A percentile compares a stretch with the other conserved stretches of the same genome.
Evolutionary conservation across 176 grass and related monocot genomes (phyloP).

Genomic region (Oryza rufipogon): DNA sequence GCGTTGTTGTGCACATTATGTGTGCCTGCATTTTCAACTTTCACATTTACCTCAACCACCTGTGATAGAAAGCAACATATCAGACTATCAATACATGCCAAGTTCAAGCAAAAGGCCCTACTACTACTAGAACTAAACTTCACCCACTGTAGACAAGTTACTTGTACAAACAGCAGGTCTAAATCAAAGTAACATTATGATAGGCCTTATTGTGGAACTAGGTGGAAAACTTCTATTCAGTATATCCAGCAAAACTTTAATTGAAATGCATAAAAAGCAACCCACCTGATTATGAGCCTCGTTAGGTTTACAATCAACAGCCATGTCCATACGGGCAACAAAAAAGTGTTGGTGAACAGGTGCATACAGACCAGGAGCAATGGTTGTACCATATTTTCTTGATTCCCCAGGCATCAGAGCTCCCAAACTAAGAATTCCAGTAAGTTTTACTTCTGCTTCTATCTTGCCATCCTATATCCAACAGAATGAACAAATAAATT

Average conservation of each 20-base stretch:
- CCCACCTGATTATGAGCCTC: conserved; percentile 97
- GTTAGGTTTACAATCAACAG: conserved; percentile 92
- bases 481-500: conserved; percentile 30
- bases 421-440: conserved; percentile 98
- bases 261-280: neutral
- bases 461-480: conserved; percentile 91
- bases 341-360: conserved; percentile 99
- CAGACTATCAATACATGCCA: neutral
- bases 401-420: conserved; percentile 93
- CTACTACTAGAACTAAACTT: neutral
- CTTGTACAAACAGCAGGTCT: neutral
- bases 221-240: neutral
- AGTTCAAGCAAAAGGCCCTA: neutral
- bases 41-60: conserved; percentile 97
- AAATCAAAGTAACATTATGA: neutral
- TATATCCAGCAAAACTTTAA: neutral
- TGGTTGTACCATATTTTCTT: conserved; percentile 97
- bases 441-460: conserved; percentile 98
- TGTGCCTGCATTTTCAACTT: conserved; percentile 81
- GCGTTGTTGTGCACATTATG: conserved; percentile 97
- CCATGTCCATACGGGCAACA: conserved; percentile 99
- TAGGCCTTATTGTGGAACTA: conserved; percentile 12
- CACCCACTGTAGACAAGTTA: neutral
- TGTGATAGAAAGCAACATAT: conserved; percentile 34
- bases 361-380: conserved; percentile 98